Percentiles rank a stretch among this genome's conserved stretches.
These are phyloP conservation scores for Rugonectria rugulosa DNA, from an alignment of 2,329 filamentous ascomycete genomes.

Conservation along the genomic window DNA sequence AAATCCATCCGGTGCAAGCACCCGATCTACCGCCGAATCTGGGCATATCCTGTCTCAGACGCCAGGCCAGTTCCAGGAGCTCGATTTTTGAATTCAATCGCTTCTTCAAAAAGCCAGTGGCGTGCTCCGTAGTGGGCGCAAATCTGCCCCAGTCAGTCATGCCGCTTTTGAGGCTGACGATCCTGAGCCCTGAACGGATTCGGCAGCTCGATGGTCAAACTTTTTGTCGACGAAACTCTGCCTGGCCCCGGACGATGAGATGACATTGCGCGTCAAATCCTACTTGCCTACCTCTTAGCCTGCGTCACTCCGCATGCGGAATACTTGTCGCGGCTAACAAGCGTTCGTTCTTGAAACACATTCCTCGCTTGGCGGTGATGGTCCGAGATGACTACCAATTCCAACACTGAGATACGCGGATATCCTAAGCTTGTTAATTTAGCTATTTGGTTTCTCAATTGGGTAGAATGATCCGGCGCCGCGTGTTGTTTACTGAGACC, in stretches of 20 bases:
- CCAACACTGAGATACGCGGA: background rate
- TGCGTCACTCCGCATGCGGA: background rate
- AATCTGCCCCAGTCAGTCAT: no score
- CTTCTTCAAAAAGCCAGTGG: background rate
- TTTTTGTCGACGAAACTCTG: conserved; percentile 2
- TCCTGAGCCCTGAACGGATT: background rate
- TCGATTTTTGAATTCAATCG: no score
- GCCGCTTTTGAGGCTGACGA: no score
- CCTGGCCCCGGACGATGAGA: background rate
- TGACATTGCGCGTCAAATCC: background rate
- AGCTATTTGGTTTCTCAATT: background rate
- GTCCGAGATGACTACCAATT: background rate
- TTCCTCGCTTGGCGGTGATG: conserved; percentile 12
- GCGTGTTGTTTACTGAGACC: no score
- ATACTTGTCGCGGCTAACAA: conserved; percentile 3
- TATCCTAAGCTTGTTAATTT: background rate
- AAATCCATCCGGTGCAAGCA: conserved; percentile 7
- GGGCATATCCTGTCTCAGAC: conserved; percentile 14
- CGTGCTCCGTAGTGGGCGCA: background rate
- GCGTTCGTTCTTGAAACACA: conserved; percentile 1
- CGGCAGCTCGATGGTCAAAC: conserved; percentile 12
- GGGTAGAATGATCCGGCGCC: no score
- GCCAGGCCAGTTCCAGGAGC: background rate
- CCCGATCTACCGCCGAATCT: conserved; percentile 5
- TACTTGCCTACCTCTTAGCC: background rate